Conservation (phyloP, 176 grass and related monocot genomes). For the Ensete glaucum region DNA sequence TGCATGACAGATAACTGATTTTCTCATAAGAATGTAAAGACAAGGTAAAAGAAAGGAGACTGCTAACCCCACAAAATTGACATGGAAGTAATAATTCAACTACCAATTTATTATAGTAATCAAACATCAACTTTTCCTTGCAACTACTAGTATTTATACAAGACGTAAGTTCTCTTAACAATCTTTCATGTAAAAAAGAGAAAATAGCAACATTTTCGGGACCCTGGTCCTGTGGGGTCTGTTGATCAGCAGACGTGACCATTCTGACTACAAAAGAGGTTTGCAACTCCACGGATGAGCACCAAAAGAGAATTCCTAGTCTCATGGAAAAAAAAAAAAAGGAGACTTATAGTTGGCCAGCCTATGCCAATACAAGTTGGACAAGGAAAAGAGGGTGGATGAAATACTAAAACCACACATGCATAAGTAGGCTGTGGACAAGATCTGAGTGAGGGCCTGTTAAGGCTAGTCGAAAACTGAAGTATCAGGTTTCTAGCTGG, state of each 20-base stretch:
- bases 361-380: too few relatives aligned
- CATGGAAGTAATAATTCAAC: not conserved
- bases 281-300: not conserved
- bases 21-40: not conserved
- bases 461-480: not conserved
- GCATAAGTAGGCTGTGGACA: not conserved
- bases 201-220: too few relatives aligned
- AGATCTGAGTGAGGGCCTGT: not conserved
- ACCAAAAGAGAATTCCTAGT: not conserved
- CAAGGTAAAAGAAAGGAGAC: not conserved
- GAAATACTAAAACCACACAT: not conserved
- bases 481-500: too few relatives aligned
- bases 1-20: slow-evolving; percentile 9
- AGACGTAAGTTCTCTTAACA: not conserved
- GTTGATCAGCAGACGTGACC: not conserved
- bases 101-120: not conserved
- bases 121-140: not conserved
- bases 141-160: not conserved
- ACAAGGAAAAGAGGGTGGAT: too few relatives aligned
- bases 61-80: not conserved
- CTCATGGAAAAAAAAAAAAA: not conserved
- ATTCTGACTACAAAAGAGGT: not conserved
- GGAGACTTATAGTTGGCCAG: too few relatives aligned
- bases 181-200: not conserved
- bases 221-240: too few relatives aligned